Conservation (phyloP, 192 early-diverging fungal species). For the Mortierella hygrophila region DNA sequence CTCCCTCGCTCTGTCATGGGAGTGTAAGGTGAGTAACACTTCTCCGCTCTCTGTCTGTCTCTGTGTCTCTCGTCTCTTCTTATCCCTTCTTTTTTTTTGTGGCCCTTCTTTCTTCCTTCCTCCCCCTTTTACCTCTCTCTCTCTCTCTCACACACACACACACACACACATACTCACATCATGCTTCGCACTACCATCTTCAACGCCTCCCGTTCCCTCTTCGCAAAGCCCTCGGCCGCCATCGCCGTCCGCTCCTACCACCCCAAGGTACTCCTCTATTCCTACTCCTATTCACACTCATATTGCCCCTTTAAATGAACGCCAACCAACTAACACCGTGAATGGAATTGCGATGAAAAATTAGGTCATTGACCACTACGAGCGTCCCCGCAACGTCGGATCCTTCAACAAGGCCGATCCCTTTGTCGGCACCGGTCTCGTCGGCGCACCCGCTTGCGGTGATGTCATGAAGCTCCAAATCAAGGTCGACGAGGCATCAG, state of each 20-base stretch:
- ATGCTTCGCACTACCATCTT: constrained; percentile 48
- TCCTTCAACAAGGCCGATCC: constrained; percentile 89
- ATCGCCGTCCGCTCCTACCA: constrained; percentile 51
- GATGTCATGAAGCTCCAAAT: constrained; percentile 98
- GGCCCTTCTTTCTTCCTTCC: neutral
- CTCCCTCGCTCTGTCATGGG: neutral
- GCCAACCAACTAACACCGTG: neutral
- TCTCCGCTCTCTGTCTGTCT: neutral
- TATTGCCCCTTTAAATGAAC: neutral
- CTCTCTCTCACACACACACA: neutral
- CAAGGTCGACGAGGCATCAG: constrained; percentile 90
- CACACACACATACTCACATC: constrained; percentile 2
- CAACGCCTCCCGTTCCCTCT: constrained; percentile 37
- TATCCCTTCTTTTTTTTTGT: neutral
- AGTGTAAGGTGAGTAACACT: neutral
- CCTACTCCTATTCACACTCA: neutral
- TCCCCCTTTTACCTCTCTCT: no score
- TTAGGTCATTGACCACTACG: constrained; percentile 98
- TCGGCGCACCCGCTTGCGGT: constrained; percentile 89
- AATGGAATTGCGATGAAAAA: neutral
- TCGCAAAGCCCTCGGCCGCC: constrained; percentile 39
- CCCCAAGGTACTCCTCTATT: constrained; percentile 31
- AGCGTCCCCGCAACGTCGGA: constrained; percentile 96
- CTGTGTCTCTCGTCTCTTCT: neutral
- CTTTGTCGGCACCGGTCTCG: constrained; percentile 96